Conservation (phyloP, 768 basidiomycete species). For the Boletus subcaerulescens region DNA sequence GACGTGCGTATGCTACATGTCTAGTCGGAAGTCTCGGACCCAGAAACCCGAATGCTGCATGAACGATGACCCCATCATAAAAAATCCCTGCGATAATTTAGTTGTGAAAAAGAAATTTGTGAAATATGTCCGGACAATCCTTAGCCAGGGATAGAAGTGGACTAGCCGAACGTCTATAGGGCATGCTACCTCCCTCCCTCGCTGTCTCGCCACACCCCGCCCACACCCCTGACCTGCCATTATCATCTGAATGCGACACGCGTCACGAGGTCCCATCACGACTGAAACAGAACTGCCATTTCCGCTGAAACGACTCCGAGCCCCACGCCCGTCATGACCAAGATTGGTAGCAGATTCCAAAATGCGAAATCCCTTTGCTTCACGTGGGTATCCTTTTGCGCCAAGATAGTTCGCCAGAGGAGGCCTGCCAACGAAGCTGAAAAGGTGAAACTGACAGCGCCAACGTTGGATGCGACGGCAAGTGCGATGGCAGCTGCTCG, state of each 20-base stretch:
- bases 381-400: slow-evolving; percentile 68
- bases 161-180: too few species aligned
- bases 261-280: not conserved
- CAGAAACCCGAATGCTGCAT: too few species aligned
- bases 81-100: too few species aligned
- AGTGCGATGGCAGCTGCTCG: slow-evolving; percentile 68
- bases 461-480: slow-evolving; percentile 85
- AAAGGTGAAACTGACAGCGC: slow-evolving; percentile 88
- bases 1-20: too few species aligned
- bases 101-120: too few species aligned
- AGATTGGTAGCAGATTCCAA: slow-evolving; percentile 67
- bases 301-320: slow-evolving; percentile 73
- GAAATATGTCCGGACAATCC: too few species aligned
- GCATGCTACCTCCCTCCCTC: too few species aligned
- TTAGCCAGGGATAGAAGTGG: too few species aligned
- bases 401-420: slow-evolving; percentile 75
- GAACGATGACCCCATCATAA: too few species aligned
- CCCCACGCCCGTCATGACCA: slow-evolving; percentile 63
- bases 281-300: slow-evolving; percentile 53
- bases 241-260: not conserved
- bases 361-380: slow-evolving; percentile 60
- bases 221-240: not conserved
- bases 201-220: too few species aligned
- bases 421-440: slow-evolving; percentile 87
- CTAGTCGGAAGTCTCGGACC: too few species aligned